A percentile compares a stretch with the other conserved stretches of the same genome.
Conservation (phyloP, 805 yeast species). For the Ascoidea rubescens region DNA sequence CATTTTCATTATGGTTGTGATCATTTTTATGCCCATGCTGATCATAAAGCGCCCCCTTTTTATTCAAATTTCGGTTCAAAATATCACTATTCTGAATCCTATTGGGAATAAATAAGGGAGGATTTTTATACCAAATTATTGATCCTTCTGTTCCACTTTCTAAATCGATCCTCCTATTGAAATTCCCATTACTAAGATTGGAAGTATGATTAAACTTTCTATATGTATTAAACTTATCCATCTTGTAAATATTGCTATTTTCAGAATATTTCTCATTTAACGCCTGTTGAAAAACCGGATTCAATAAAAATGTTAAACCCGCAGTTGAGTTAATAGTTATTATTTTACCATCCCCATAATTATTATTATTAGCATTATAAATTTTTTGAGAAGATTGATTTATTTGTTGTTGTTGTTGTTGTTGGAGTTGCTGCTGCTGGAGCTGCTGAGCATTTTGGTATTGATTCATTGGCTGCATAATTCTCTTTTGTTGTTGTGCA, state of each 20-base stretch:
- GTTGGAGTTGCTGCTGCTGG: too few species aligned
- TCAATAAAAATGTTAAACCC: not conserved
- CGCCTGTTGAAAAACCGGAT: not conserved
- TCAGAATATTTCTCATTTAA: not conserved
- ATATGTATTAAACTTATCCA: not conserved
- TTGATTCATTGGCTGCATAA: too few species aligned
- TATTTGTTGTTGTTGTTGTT: too few species aligned
- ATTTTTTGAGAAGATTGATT: too few species aligned
- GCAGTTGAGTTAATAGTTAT: not conserved
- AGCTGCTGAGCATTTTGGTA: too few species aligned
- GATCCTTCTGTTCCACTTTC: not conserved
- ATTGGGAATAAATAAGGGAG: conserved; percentile 2
- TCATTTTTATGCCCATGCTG: not conserved
- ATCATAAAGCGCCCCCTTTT: not conserved
- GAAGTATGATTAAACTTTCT: not conserved
- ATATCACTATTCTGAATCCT: conserved; percentile 1
- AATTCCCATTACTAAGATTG: not conserved
- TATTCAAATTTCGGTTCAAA: not conserved
- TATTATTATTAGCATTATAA: too few species aligned
- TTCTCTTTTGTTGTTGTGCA: too few species aligned
- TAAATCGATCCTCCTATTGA: not conserved
- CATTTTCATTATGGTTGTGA: not conserved
- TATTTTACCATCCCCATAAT: not conserved
- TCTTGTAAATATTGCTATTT: too few species aligned
- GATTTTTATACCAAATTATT: conserved; percentile 3